Base-by-base conservation (phyloP, 768 basidiomycete species). In the Naematelia aurantialba region DNA sequence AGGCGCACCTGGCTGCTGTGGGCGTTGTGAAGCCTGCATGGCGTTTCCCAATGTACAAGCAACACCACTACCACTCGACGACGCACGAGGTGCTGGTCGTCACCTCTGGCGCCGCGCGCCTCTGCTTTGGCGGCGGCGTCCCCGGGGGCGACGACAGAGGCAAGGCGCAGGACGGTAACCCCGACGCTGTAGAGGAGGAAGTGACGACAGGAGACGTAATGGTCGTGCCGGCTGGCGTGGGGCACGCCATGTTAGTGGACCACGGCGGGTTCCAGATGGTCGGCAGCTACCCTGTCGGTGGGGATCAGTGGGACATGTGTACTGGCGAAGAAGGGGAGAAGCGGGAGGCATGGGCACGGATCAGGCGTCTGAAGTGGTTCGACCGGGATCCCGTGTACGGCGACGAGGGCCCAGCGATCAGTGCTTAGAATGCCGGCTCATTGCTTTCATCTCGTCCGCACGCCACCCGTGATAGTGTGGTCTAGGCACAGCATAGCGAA, bases 101-200 rank as follows among this genome's bases (percentile, higher is more conserved):
- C 39, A 62, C 65, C 11, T 48, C 55, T 4, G 80, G 80, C 1
- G 57, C 72, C 24, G 81, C 79, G 13, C 69, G 53, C 25, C 44
- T 80, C n/a, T 77, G 78, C 48, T 81, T 81, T 46, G 80, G 80
- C 14, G 80, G 80, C 8, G 77, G 78, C 34, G n/a, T n/a, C n/a
- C n/a, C n/a, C n/a, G n/a, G n/a, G n/a, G n/a, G n/a, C n/a, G n/a
- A n/a, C n/a, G n/a, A n/a, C n/a, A n/a, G n/a, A n/a, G n/a, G n/a
- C n/a, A n/a, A n/a, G n/a, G n/a, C n/a, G n/a, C n/a, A n/a, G n/a
- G n/a, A n/a, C n/a, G 64, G 67, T 1, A 79, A 79, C 46, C 74
- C 76, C 2, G 71, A 62, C 5, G 66, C 55, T 24, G 74, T 81
- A 8, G 70, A 74, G 53, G 47, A 65, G 1, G 72, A 77, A 21